These are phyloP conservation scores for Colletotrichum sp. DNA, from an alignment of 2,329 filamentous ascomycete genomes.

Conservation along the genomic window DNA sequence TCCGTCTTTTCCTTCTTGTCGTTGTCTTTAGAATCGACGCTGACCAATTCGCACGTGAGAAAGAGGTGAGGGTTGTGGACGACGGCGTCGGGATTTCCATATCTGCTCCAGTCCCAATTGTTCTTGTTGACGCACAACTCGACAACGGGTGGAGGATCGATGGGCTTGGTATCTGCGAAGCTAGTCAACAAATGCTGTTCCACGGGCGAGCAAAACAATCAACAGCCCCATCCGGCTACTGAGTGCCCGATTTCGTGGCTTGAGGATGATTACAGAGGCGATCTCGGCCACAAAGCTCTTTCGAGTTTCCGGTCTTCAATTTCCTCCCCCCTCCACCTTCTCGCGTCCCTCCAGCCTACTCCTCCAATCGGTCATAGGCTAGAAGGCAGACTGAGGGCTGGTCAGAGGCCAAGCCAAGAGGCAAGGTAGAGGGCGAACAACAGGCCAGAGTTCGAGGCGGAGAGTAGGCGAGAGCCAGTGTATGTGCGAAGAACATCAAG, in stretches of 20 bases:
- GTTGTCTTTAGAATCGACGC: constrained; percentile 39
- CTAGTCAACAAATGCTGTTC: neutral
- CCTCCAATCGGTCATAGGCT: neutral
- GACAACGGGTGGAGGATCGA: constrained; percentile 87
- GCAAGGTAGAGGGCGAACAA: neutral
- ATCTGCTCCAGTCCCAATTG: constrained; percentile 52
- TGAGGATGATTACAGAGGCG: neutral
- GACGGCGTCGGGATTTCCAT: constrained; percentile 13
- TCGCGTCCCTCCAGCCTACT: neutral
- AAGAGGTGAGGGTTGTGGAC: constrained; percentile 53
- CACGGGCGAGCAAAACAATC: neutral
- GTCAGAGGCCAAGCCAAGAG: neutral
- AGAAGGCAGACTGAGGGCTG: neutral
- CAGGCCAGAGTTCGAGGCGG: neutral
- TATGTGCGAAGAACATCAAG: neutral
- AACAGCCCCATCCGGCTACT: neutral
- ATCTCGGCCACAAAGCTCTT: neutral
- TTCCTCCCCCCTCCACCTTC: neutral
- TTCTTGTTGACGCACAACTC: constrained; percentile 63
- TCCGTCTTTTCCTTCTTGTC: neutral
- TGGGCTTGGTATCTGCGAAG: constrained; percentile 75
- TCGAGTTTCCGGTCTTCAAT: neutral
- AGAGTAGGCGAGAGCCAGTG: neutral
- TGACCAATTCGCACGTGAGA: constrained; percentile 48
- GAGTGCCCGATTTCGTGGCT: neutral